Base-by-base conservation (phyloP, 495 filamentous ascomycete species). In the Amphirosellinia nigrospora region DNA sequence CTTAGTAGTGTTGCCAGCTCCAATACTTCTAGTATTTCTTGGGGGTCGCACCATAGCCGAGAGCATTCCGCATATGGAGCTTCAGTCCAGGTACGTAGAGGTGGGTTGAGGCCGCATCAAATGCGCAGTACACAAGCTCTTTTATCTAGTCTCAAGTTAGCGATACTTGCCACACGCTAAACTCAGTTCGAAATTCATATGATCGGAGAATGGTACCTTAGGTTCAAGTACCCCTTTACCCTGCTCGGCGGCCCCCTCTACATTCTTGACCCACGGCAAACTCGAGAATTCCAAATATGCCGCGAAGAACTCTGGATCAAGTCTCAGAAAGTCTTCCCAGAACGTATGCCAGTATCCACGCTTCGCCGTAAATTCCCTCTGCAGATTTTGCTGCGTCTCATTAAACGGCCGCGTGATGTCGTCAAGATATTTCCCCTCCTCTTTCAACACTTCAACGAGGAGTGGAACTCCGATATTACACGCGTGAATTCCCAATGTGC, bases 291-390 rank as follows among this genome's bases (percentile, higher is more conserved):
- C 78, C 48, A 78, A 53, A 75, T 84, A 84, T 4, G 75, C 81
- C n/a, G 68, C 80, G 71, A 84, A 84, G 66, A 83, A 84, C 64
- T 83, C 80, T 4, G 82, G 81, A 52, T 78, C 75, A n/a, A 83
- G 68, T 21, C 73, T 62, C 53, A 84, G 59, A 41, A 84, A 81
- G 34, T 80, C 77, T 39, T 84, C 81, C 82, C 82, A 84, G 61
- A 81, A 80, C 1, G 70, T 71, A 69, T 80, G 79, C 81, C 82
- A 84, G 71, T 83, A 84, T 23, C 82, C 82, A 16, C 82, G 73
- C 71, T 81, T 79, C 50, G 63, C 56, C 6, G 73, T 76, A 48
- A 80, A 80, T 36, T 78, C 76, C 10, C 41, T 58, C 68, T 78
- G 75, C 13, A 83, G 56, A 28, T 46, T 52, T 66, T 77, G 65